Conservation (phyloP, 139 green algal genomes). For the Micromonas commoda region DNA sequence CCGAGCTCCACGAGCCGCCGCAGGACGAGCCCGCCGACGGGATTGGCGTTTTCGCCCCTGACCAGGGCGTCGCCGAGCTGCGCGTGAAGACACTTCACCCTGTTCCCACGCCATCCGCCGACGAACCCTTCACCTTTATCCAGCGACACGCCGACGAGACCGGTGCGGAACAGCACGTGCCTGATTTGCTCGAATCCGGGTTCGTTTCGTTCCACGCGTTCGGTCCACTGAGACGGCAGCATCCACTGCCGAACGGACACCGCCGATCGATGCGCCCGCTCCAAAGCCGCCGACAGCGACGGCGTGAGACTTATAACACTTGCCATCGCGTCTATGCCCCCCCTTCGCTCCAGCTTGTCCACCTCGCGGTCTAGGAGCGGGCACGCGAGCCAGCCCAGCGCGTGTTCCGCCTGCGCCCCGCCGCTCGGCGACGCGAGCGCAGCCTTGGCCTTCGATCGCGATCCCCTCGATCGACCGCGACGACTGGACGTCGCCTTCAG, state of each 20-base stretch:
- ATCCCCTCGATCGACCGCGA: too few species aligned
- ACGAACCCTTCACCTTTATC: neutral
- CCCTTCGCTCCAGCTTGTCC: neutral
- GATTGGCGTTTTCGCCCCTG: neutral
- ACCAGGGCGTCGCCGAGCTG: constrained; percentile 4
- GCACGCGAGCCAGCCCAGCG: neutral
- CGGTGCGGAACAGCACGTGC: neutral
- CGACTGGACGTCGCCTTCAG: too few species aligned
- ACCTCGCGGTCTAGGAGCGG: neutral
- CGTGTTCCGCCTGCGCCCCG: neutral
- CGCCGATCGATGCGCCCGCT: neutral
- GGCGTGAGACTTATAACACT: neutral
- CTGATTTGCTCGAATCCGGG: neutral
- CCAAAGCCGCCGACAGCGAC: neutral
- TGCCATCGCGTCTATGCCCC: constrained; percentile 6
- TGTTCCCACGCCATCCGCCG: neutral
- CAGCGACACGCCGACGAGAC: neutral
- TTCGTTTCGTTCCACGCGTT: neutral
- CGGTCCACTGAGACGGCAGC: neutral
- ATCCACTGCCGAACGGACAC: neutral
- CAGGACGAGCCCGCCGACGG: neutral
- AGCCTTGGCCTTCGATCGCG: too few species aligned
- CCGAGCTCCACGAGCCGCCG: neutral
- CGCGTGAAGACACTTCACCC: neutral
- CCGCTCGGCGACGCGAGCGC: neutral